A percentile compares a stretch with the other conserved stretches of the same genome.
These are phyloP conservation scores for Rhinocladiella mackenziei DNA, from an alignment of 2,329 filamentous ascomycete species.

Conservation along the genomic window DNA sequence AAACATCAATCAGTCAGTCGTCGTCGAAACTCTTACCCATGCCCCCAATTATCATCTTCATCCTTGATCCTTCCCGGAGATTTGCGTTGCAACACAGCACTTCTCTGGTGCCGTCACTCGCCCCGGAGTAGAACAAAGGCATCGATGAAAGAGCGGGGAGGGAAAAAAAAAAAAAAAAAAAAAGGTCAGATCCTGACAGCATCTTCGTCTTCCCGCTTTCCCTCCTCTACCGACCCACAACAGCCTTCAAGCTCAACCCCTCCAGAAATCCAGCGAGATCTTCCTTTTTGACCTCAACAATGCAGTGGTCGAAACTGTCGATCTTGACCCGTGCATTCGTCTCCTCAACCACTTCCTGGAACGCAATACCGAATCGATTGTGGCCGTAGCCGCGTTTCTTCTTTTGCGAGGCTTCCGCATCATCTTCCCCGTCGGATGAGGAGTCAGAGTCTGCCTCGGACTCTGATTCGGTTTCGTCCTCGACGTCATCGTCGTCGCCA, in stretches of 20 bases:
- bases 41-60: too few species aligned
- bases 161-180: too few species aligned
- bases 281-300: constrained; percentile 96
- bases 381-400: constrained; percentile 65
- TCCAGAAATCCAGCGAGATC: constrained; percentile 88
- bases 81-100: too few species aligned
- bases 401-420: constrained; percentile 53
- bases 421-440: constrained; percentile 38
- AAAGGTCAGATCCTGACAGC: neutral
- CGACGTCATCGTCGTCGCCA: constrained; percentile 54
- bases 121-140: too few species aligned
- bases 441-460: constrained; percentile 56
- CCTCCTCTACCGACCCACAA: constrained; percentile 51
- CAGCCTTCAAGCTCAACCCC: constrained; percentile 83
- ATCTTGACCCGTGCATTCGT: constrained; percentile 86
- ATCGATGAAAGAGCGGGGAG: too few species aligned
- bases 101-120: too few species aligned
- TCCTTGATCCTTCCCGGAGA: too few species aligned
- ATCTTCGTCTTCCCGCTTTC: neutral
- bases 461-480: constrained; percentile 64
- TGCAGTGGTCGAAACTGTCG: constrained; percentile 95
- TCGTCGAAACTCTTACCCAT: neutral
- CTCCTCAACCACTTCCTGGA: constrained; percentile 89
- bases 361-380: constrained; percentile 90
- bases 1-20: too few species aligned